Evolutionary conservation across 202 grass and related monocot species (phyloP).

Genomic region (Setaria italica): DNA sequence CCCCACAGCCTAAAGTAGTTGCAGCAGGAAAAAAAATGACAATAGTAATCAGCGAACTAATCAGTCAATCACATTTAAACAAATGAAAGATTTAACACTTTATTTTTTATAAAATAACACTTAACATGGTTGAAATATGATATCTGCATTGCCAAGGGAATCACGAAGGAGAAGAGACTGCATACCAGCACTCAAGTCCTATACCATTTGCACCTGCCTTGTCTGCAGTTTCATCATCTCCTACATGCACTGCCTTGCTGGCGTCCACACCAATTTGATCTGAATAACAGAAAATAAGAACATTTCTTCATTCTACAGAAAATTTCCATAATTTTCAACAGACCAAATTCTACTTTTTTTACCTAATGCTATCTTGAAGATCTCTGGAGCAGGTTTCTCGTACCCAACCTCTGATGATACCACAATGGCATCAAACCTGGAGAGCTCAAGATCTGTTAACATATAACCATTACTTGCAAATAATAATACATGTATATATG

Average conservation of each 20-base stretch:
- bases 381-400: slow-evolving; percentile 91
- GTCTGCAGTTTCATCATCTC: slow-evolving; percentile 87
- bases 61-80: too few species aligned
- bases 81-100: too few species aligned
- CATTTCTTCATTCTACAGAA: background rate
- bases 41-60: background rate
- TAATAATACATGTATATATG: background rate
- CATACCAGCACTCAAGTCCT: slow-evolving; percentile 87
- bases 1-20: slow-evolving; percentile 74
- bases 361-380: slow-evolving; percentile 90
- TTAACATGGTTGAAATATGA: background rate
- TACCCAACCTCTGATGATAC: slow-evolving; percentile 88
- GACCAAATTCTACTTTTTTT: slow-evolving; percentile 4
- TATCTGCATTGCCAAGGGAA: background rate
- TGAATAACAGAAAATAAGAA: slow-evolving; percentile 47
- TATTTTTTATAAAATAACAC: too few species aligned
- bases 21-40: background rate
- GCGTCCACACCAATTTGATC: slow-evolving; percentile 74
- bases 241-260: slow-evolving; percentile 70
- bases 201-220: slow-evolving; percentile 70
- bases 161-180: background rate
- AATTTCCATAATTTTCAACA: background rate
- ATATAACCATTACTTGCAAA: slow-evolving; percentile 27
- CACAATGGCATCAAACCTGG: slow-evolving; percentile 95
- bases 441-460: slow-evolving; percentile 50